Conservation (phyloP, 148 eudicot species). For the Cornus suecica region DNA sequence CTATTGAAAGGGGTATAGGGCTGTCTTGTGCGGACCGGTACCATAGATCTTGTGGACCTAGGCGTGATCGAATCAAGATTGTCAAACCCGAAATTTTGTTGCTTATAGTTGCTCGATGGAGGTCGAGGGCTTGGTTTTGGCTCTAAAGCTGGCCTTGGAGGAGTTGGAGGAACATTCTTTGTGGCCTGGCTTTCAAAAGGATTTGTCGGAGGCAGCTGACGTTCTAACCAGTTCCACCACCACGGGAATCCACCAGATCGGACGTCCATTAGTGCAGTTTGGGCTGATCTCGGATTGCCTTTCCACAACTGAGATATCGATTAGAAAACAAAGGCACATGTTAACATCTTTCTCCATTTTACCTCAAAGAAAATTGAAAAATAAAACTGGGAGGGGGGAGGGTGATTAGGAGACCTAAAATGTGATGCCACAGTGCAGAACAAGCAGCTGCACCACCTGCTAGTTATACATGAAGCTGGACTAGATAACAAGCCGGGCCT, state of each 20-base stretch:
- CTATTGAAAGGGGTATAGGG: conserved; percentile 47
- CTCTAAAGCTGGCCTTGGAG: conserved; percentile 42
- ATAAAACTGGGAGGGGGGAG: not conserved
- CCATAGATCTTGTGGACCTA: conserved; percentile 59
- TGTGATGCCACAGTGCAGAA: too few species aligned
- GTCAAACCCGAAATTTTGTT: conserved; percentile 28
- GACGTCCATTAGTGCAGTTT: conserved; percentile 43
- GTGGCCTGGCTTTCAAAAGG: conserved; percentile 38
- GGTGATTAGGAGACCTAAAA: too few species aligned
- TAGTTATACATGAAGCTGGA: too few species aligned
- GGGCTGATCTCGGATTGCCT: conserved; percentile 56
- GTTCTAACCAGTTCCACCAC: conserved; percentile 99
- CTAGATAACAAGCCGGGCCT: too few species aligned
- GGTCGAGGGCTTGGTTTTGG: conserved; percentile 58
- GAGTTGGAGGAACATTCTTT: conserved; percentile 41
- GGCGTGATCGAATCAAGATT: conserved; percentile 58
- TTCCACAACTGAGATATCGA: conserved; percentile 45
- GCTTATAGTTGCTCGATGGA: conserved; percentile 34
- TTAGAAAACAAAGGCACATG: not conserved
- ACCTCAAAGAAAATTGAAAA: not conserved
- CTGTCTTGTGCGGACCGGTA: conserved; percentile 41
- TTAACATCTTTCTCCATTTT: too few species aligned
- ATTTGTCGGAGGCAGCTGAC: conserved; percentile 44
- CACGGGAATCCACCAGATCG: conserved; percentile 76
- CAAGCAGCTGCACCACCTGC: too few species aligned